Evolutionary conservation across 805 yeast genomes (phyloP).

Genomic region (Lipomyces japonicus): DNA sequence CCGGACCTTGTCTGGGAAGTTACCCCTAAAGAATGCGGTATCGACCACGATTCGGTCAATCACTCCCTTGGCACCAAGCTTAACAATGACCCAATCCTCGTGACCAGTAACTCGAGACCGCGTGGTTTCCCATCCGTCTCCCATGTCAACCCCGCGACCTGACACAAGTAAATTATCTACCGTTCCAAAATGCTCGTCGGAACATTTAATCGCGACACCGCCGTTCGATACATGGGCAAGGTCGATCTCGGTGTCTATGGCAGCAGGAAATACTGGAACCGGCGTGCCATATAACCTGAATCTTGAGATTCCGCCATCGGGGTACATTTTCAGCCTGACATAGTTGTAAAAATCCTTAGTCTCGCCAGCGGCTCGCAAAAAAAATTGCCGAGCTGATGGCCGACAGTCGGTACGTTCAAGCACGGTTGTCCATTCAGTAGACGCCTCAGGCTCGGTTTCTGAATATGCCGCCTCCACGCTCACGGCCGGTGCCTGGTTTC

Average conservation of each 20-base stretch:
- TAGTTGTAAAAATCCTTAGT: slow-evolving; percentile 71
- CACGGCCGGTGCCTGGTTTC: slow-evolving; percentile 90
- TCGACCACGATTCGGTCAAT: slow-evolving; percentile 67
- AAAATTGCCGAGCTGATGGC: slow-evolving; percentile 82
- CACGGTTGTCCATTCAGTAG: slow-evolving; percentile 60
- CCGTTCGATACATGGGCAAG: slow-evolving; percentile 81
- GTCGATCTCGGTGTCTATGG: slow-evolving; percentile 51
- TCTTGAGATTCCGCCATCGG: slow-evolving; percentile 97
- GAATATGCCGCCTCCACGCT: slow-evolving; percentile 62
- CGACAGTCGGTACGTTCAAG: slow-evolving; percentile 77
- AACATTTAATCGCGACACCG: slow-evolving; percentile 76
- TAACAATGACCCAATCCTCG: slow-evolving; percentile 85
- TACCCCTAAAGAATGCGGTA: slow-evolving; percentile 92
- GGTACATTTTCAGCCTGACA: slow-evolving; percentile 84
- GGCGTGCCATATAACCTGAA: slow-evolving; percentile 86
- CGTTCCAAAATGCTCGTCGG: slow-evolving; percentile 93
- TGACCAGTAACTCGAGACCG: slow-evolving; percentile 82
- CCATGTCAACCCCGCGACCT: slow-evolving; percentile 94
- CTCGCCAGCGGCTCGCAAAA: slow-evolving; percentile 51
- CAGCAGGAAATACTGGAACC: slow-evolving; percentile 60
- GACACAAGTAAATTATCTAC: slow-evolving; percentile 87
- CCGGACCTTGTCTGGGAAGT: slow-evolving; percentile 78
- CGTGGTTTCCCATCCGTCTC: slow-evolving; percentile 97
- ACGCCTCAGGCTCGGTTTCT: slow-evolving; percentile 38
- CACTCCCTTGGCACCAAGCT: slow-evolving; percentile 63